Evolutionary conservation across 495 filamentous ascomycete species (phyloP).

Genomic region (Neurospora sp.): DNA sequence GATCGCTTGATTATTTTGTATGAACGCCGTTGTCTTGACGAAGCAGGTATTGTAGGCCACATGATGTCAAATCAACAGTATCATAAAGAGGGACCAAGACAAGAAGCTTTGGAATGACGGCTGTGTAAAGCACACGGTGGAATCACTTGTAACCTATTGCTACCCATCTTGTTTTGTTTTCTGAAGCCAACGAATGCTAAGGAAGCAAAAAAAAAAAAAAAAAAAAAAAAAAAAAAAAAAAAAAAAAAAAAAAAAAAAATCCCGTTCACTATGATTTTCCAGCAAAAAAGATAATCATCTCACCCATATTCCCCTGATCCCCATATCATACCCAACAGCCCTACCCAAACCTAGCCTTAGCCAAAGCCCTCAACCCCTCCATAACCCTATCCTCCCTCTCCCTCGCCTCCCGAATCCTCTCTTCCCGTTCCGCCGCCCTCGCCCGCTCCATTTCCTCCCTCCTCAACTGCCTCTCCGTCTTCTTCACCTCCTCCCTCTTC

Average conservation of each 20-base stretch:
- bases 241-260: no score
- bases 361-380: constrained; percentile 53
- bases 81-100: neutral
- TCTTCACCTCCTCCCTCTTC: constrained; percentile 44
- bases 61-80: neutral
- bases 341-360: constrained; percentile 47
- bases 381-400: constrained; percentile 58
- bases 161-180: neutral
- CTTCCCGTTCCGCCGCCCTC: constrained; percentile 52
- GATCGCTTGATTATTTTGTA: neutral
- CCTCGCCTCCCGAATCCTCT: constrained; percentile 44
- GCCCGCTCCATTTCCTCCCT: constrained; percentile 55
- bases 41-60: neutral
- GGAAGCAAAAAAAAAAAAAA: neutral
- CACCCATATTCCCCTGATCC: neutral
- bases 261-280: neutral
- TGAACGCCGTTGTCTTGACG: neutral
- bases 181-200: neutral
- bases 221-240: no score
- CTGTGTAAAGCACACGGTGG: neutral
- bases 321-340: neutral
- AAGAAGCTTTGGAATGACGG: neutral
- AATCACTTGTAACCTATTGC: neutral
- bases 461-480: constrained; percentile 55
- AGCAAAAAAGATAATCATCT: neutral